A percentile compares a stretch with the other conserved stretches of the same genome.
Evolutionary conservation across 2,329 filamentous ascomycete species (phyloP).

Genomic region (Verticillium nonalfalfae): DNA sequence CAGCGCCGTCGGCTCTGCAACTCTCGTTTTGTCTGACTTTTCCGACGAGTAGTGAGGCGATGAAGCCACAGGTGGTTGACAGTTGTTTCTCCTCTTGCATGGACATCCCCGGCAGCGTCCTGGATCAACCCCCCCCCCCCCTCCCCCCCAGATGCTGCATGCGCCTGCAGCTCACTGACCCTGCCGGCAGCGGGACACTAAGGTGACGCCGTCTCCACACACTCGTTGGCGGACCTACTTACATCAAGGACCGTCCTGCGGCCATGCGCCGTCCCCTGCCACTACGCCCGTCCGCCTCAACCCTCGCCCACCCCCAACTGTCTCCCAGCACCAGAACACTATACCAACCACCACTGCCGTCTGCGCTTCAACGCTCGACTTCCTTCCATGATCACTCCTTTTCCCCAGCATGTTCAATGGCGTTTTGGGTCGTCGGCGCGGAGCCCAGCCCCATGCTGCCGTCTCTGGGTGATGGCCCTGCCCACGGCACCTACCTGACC

Average conservation of each 20-base stretch:
- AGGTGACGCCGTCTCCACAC: background rate
- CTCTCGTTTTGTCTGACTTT: background rate
- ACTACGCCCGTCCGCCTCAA: background rate
- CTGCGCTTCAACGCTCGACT: background rate
- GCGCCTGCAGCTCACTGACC: background rate
- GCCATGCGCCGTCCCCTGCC: background rate
- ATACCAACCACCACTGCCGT: background rate
- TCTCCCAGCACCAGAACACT: background rate
- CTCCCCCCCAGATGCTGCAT: background rate
- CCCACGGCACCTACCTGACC: conserved; percentile 18
- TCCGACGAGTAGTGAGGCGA: background rate
- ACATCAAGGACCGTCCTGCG: background rate
- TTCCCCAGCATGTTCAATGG: conserved; percentile 26
- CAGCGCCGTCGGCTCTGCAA: background rate
- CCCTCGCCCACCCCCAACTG: background rate
- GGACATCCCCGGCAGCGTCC: background rate
- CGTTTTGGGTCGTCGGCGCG: conserved; percentile 12
- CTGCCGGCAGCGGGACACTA: background rate
- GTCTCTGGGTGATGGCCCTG: conserved; percentile 3
- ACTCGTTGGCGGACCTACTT: background rate
- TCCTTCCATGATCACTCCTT: background rate
- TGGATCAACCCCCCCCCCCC: background rate
- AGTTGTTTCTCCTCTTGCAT: background rate
- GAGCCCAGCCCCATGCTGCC: conserved; percentile 7
- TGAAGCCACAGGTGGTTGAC: background rate